Evolutionary conservation across 1,139 yeast species (phyloP), one percentile per base, ranked within the genome.

Genomic region (Geotrichum candidum): DNA sequence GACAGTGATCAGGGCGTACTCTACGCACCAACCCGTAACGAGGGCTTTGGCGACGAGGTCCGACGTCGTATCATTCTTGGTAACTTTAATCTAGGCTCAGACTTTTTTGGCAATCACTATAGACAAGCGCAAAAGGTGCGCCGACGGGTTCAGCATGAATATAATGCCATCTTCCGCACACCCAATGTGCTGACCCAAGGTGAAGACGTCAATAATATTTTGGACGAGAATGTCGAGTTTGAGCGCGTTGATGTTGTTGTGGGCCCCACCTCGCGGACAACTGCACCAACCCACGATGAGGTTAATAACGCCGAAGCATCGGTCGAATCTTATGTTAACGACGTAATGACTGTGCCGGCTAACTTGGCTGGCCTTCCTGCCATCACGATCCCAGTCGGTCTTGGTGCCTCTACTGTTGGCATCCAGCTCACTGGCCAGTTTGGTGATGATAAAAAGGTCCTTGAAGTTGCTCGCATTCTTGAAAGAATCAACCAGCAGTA

Each of bases 281-380:
- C 77, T 53, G 85, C 97, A 6, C 84, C 86, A 6, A 73, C 80
- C 5, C 67, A 87, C 25, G 73, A 78, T 22, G 78, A 82, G 33
- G 81, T 78, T 65, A 61, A 71, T 41, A 62, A 66, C 22, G 69
- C 68, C 56, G 68, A 56, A 64, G 74, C 56, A 72, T 79, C 89
- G 5, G 79, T 88, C 7, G 84, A 83, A 58, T 81, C 86, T 22
- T 91, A 88, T 68, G 79, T 87, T 57, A 89, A 90, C 72, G 99
- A 95, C 72, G 84, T 89, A 1, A 79, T 91, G 64, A 90, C 97
- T 0, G 88, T 92, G 3, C 97, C 99, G 0, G 88, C 95, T 53
- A 91, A 96, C 0, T 76, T 95, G 65, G 96, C 96, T 0, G 99
- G 98, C 0, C 75, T 94, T 2, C 99, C 99, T 0, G 83, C 96